A percentile compares a stretch with the other conserved stretches of the same genome.
These are phyloP conservation scores for Fusarium sambucinum DNA, from an alignment of 2,329 filamentous ascomycete genomes.

Conservation along the genomic window DNA sequence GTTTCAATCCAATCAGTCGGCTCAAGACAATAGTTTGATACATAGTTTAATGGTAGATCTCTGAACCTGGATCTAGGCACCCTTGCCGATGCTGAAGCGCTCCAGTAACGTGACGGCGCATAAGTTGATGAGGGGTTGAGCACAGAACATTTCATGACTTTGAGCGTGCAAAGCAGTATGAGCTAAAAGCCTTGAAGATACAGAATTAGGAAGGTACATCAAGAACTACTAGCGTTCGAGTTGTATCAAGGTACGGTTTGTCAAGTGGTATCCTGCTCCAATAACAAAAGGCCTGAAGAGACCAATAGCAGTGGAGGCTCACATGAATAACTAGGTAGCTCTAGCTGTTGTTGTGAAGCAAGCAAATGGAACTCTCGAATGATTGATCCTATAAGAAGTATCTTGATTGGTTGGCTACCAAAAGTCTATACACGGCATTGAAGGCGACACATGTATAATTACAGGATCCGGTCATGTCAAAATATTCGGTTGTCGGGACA, in stretches of 20 bases:
- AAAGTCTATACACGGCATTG: not conserved
- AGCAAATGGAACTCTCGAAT: not conserved
- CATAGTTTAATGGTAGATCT: conserved; percentile 27
- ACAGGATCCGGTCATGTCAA: conserved; percentile 4
- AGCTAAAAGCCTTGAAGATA: not conserved
- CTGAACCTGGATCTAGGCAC: conserved; percentile 5
- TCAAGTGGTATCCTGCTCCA: not conserved
- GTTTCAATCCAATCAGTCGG: conserved; percentile 6
- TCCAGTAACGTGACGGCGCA: conserved; percentile 35
- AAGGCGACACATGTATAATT: not conserved
- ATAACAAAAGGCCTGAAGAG: not conserved
- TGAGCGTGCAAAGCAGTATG: not conserved
- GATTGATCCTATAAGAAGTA: not conserved
- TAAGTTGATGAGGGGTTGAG: conserved; percentile 31
- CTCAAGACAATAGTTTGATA: not conserved
- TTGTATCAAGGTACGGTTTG: not conserved
- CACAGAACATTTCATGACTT: not conserved
- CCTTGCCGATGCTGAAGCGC: conserved; percentile 33
- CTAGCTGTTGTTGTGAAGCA: not conserved
- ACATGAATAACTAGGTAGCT: not conserved
- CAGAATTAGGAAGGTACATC: not conserved
- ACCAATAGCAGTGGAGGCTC: not conserved
- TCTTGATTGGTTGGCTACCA: conserved; percentile 4
- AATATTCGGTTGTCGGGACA: conserved; percentile 30
- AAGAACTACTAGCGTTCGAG: conserved; percentile 20